Percentiles rank a stretch among this genome's conserved stretches.
Conservation (phyloP, 2,329 filamentous ascomycete species). For the Coniella vitis region DNA sequence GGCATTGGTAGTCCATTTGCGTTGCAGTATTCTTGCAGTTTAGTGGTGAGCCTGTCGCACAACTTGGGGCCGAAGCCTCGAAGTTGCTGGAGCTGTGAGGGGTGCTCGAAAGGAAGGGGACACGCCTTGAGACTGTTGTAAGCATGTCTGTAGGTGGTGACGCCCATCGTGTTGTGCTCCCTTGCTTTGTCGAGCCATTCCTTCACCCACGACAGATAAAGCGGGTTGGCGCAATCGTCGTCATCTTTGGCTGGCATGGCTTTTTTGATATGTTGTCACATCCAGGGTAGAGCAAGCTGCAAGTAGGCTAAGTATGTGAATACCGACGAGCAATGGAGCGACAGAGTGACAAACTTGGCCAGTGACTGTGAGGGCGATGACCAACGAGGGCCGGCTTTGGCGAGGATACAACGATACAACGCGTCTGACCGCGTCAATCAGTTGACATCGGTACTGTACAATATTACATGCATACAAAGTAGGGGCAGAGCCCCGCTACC, state of each 20-base stretch:
- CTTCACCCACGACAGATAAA: conserved; percentile 66
- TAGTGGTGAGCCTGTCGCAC: conserved; percentile 60
- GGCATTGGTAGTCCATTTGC: conserved; percentile 65
- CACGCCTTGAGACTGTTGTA: conserved; percentile 72
- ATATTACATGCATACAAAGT: too few species aligned
- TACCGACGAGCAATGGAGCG: too few species aligned
- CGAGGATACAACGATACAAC: too few species aligned
- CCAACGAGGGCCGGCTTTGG: neutral
- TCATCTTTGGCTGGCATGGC: conserved; percentile 18
- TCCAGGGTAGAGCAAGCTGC: too few species aligned
- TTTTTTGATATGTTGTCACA: too few species aligned
- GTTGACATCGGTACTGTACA: too few species aligned
- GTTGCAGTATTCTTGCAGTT: conserved; percentile 53
- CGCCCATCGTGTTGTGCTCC: conserved; percentile 63
- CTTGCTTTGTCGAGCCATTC: conserved; percentile 68
- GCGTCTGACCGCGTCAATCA: conserved; percentile 9
- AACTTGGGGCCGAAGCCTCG: conserved; percentile 68
- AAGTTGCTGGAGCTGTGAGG: conserved; percentile 65
- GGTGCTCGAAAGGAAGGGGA: conserved; percentile 64
- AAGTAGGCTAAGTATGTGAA: too few species aligned
- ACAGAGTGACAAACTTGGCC: too few species aligned
- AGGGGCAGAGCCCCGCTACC: too few species aligned
- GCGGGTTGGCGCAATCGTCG: conserved; percentile 56
- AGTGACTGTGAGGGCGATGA: neutral
- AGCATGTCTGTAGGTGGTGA: conserved; percentile 67